Percentiles rank a stretch among this genome's conserved stretches.
Conservation (phyloP, 2,329 filamentous ascomycete species). For the Akanthomyces muscarius region DNA sequence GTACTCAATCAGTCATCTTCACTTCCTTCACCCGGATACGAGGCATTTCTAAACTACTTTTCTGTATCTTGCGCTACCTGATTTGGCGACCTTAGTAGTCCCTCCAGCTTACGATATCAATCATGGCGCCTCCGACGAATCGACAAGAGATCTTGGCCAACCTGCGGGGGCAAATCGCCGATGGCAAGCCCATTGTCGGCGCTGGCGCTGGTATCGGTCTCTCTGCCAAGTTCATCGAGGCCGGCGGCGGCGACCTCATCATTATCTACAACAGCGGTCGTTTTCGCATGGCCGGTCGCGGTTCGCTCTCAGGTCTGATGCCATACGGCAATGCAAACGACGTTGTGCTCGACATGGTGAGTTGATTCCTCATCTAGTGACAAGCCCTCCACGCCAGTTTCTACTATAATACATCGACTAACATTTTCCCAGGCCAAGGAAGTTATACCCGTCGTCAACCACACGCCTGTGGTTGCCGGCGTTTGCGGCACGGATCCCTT, state of each 20-base stretch:
- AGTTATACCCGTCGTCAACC: constrained; percentile 60
- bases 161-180: constrained; percentile 50
- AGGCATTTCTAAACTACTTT: not conserved
- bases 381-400: not conserved
- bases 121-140: constrained; percentile 55
- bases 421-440: constrained; percentile 48
- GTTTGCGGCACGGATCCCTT: constrained; percentile 70
- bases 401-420: not conserved
- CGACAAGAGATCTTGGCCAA: constrained; percentile 52
- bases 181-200: constrained; percentile 60
- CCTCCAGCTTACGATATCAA: not conserved
- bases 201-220: constrained; percentile 67
- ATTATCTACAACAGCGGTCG: constrained; percentile 70
- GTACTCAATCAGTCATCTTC: not conserved
- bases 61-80: no score
- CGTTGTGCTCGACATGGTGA: constrained; percentile 64
- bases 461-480: constrained; percentile 64
- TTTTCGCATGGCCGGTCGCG: constrained; percentile 68
- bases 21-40: not conserved
- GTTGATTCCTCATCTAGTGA: constrained; percentile 1
- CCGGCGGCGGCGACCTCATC: constrained; percentile 64
- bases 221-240: constrained; percentile 66
- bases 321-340: constrained; percentile 69
- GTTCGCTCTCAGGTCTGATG: constrained; percentile 66
- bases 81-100: not conserved